These are phyloP conservation scores for Pharus latifolius DNA, from an alignment of 176 grass and related monocot genomes.

Conservation along the genomic window DNA sequence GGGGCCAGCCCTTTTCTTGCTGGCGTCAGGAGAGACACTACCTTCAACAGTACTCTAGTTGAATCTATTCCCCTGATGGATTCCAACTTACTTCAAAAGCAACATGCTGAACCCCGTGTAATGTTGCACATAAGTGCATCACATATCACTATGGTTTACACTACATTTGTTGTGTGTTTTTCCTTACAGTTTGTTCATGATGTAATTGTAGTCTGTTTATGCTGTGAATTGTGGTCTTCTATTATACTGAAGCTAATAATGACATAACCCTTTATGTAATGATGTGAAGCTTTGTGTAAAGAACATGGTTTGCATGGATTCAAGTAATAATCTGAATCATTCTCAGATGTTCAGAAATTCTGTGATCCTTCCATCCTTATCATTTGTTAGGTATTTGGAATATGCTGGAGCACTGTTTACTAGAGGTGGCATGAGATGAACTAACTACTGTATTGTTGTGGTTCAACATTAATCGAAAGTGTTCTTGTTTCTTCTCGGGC, in stretches of 20 bases:
- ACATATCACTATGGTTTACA: not conserved
- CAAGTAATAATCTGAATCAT: not conserved
- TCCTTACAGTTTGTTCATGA: not conserved
- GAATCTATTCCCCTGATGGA: conserved; percentile 24
- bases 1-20: conserved; percentile 53
- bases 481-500: too few species aligned
- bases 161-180: too few species aligned
- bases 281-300: conserved; percentile 10
- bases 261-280: not conserved
- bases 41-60: not conserved
- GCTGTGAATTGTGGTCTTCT: not conserved
- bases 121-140: conserved; percentile 41
- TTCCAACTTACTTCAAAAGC: conserved; percentile 12
- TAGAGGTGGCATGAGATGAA: too few species aligned
- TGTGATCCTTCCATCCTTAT: too few species aligned
- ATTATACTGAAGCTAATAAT: conserved; percentile 3
- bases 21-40: conserved; percentile 19
- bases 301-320: not conserved
- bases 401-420: too few species aligned
- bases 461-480: too few species aligned
- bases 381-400: too few species aligned
- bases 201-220: not conserved
- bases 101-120: conserved; percentile 25
- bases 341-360: too few species aligned
- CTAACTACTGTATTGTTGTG: too few species aligned